These are phyloP conservation scores for Mucuna pruriens DNA, from an alignment of 306 rosid genomes.

Conservation along the genomic window DNA sequence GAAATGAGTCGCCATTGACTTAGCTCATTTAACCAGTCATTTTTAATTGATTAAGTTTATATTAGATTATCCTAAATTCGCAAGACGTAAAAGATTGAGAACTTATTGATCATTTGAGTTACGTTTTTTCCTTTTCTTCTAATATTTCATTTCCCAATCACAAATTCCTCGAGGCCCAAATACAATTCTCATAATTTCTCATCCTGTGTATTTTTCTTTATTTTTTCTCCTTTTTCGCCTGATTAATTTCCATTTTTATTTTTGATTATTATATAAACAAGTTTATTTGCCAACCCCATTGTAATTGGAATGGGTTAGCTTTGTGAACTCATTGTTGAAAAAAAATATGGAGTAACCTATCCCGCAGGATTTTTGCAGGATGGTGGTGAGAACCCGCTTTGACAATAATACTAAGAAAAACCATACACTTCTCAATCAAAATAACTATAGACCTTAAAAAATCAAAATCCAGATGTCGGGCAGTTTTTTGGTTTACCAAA, in stretches of 20 bases:
- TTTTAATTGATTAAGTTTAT: too few relatives aligned
- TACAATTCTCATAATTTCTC: neutral
- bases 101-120: too few relatives aligned
- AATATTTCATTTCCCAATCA: neutral
- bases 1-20: too few relatives aligned
- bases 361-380: neutral
- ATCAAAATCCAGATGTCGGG: neutral
- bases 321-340: neutral
- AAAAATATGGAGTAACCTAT: neutral
- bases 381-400: neutral
- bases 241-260: neutral
- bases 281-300: neutral
- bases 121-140: too few relatives aligned
- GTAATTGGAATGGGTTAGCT: neutral
- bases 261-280: neutral
- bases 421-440: slow-evolving; percentile 2
- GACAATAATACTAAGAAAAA: neutral
- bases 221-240: neutral
- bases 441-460: neutral
- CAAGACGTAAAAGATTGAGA: too few relatives aligned
- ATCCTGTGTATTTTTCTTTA: neutral
- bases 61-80: too few relatives aligned
- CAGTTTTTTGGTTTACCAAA: slow-evolving; percentile 18
- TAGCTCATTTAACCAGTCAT: too few relatives aligned
- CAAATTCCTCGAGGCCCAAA: neutral